A percentile compares a stretch with the other conserved stretches of the same genome.
Evolutionary conservation across 306 rosid species (phyloP).

Genomic region (Macrotyloma uniflorum): DNA sequence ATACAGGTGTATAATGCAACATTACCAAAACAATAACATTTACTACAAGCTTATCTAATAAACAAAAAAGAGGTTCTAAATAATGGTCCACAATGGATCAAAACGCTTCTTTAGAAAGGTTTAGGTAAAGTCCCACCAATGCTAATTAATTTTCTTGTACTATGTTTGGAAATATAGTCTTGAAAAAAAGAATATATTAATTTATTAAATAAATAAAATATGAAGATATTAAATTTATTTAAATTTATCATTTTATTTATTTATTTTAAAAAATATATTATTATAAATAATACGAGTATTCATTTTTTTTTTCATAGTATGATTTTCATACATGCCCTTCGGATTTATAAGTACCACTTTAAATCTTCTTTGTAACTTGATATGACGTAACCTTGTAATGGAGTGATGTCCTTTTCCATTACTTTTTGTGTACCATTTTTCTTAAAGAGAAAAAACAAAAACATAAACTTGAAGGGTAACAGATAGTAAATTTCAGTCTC

Average conservation of each 20-base stretch:
- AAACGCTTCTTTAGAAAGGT: background rate
- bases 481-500: background rate
- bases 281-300: background rate
- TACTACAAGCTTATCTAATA: background rate
- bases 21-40: background rate
- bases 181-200: background rate
- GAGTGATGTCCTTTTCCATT: background rate
- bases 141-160: background rate
- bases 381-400: constrained; percentile 9
- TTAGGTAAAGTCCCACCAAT: background rate
- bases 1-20: background rate
- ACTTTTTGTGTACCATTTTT: background rate
- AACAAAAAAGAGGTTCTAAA: background rate
- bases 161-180: background rate
- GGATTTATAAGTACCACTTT: background rate
- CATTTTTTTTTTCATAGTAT: background rate
- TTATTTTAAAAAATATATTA: background rate
- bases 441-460: background rate
- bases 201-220: background rate
- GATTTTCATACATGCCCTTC: constrained; percentile 1
- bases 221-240: background rate
- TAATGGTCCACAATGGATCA: background rate
- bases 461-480: background rate
- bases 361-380: background rate
- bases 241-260: background rate